Evolutionary conservation across 306 rosid species (phyloP).

Genomic region (Carpinus viminea): DNA sequence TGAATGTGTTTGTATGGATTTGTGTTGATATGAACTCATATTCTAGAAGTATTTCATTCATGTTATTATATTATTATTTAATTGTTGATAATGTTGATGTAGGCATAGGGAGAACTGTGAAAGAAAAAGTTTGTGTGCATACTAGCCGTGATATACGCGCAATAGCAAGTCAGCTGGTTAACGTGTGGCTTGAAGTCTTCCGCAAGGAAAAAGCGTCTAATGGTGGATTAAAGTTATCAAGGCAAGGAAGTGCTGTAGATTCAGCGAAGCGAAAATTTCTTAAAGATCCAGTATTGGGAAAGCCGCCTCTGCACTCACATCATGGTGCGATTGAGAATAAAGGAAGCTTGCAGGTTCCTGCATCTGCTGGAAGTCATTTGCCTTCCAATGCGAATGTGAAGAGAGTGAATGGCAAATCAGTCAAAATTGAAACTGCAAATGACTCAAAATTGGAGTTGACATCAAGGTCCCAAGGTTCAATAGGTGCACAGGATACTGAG

Average conservation of each 20-base stretch:
- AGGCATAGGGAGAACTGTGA: constrained; percentile 98
- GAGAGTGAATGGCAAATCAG: constrained; percentile 55
- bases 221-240: constrained; percentile 72
- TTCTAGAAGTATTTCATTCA: no score
- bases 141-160: constrained; percentile 99
- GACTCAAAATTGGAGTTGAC: constrained; percentile 62
- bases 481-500: constrained; percentile 38
- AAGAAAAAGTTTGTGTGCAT: constrained; percentile 98
- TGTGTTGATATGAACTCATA: background rate
- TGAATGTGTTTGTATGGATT: background rate
- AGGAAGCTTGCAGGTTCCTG: constrained; percentile 52
- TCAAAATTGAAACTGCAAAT: constrained; percentile 47
- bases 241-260: constrained; percentile 63
- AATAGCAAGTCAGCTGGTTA: constrained; percentile 96
- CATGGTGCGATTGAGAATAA: constrained; percentile 59
- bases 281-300: constrained; percentile 72
- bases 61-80: constrained; percentile 25
- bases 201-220: constrained; percentile 92
- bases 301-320: constrained; percentile 74
- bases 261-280: constrained; percentile 61
- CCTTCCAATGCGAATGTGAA: constrained; percentile 45
- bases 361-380: constrained; percentile 56
- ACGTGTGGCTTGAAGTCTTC: constrained; percentile 96
- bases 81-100: constrained; percentile 36
- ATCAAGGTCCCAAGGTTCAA: constrained; percentile 65